A percentile compares a stretch with the other conserved stretches of the same genome.
phyloP scores from a whole-genome alignment of 306 rosid species.

The Acmispon strigosus region DNA sequence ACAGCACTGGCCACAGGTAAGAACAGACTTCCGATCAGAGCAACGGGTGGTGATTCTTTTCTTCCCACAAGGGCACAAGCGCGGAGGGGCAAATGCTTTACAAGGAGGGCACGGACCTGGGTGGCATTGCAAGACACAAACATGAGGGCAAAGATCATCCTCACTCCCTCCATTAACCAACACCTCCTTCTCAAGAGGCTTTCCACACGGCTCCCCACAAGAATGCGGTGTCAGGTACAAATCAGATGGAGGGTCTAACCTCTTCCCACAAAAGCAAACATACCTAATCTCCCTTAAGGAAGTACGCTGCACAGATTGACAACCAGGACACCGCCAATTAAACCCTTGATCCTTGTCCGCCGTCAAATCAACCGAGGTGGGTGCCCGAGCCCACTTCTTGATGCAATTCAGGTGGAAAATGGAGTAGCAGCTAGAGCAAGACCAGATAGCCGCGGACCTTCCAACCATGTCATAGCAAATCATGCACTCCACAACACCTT shows the following conservation, averaged over 20 bases:
- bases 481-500: slow-evolving; percentile 79
- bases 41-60: slow-evolving; percentile 74
- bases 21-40: slow-evolving; percentile 66
- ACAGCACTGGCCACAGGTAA: slow-evolving; percentile 82
- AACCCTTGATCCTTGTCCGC: slow-evolving; percentile 72
- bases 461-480: slow-evolving; percentile 86
- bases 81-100: slow-evolving; percentile 79
- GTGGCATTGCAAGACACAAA: slow-evolving; percentile 94
- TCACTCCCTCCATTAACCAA: slow-evolving; percentile 35
- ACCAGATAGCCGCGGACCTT: slow-evolving; percentile 83
- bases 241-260: slow-evolving; percentile 88
- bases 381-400: slow-evolving; percentile 93
- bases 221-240: slow-evolving; percentile 91
- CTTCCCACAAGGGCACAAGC: slow-evolving; percentile 86
- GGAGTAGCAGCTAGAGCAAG: slow-evolving; percentile 82
- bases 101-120: slow-evolving; percentile 99
- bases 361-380: slow-evolving; percentile 64
- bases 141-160: slow-evolving; percentile 83
- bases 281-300: slow-evolving; percentile 75
- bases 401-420: slow-evolving; percentile 80
- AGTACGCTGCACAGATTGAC: slow-evolving; percentile 76
- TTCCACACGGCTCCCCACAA: slow-evolving; percentile 89
- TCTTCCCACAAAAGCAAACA: slow-evolving; percentile 80
- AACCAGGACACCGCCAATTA: slow-evolving; percentile 99
- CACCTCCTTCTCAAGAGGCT: slow-evolving; percentile 65